Conservation (phyloP, 768 basidiomycete species). For the Boletus sp. region DNA sequence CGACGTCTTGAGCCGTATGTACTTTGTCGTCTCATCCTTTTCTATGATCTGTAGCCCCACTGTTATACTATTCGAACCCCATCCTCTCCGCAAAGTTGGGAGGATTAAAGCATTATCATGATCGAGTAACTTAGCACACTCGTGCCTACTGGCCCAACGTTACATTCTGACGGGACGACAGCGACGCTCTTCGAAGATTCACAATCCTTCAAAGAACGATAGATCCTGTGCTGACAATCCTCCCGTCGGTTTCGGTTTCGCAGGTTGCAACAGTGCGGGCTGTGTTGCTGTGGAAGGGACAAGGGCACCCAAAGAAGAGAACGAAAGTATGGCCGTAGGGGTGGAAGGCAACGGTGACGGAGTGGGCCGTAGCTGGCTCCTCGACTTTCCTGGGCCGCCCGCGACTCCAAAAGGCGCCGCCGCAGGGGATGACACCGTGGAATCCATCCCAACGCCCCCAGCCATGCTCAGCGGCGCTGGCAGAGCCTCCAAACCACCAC, state of each 20-base stretch:
- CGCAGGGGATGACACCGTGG: neutral
- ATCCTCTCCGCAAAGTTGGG: neutral
- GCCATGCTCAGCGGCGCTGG: neutral
- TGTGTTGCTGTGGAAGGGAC: conserved; percentile 14
- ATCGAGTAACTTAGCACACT: neutral
- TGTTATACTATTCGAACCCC: neutral
- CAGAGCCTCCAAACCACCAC: neutral
- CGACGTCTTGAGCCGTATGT: neutral
- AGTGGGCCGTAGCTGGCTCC: conserved; percentile 18
- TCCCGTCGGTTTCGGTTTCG: conserved; percentile 36
- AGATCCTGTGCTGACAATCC: conserved; percentile 81
- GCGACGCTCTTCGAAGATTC: neutral
- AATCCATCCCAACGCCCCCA: neutral
- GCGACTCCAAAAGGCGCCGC: conserved; percentile 2
- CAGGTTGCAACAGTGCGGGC: conserved; percentile 2
- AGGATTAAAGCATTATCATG: neutral
- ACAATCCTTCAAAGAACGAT: conserved; percentile 83
- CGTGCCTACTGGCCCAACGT: neutral
- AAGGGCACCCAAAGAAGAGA: conserved; percentile 8
- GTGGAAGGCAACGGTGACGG: conserved; percentile 9
- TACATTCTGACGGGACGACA: neutral
- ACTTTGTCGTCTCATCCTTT: neutral
- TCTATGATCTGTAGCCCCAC: neutral
- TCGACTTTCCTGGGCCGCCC: conserved; percentile 1
- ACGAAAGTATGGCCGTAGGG: conserved; percentile 20